Evolutionary conservation across 768 basidiomycete genomes (phyloP), one percentile per base, ranked within the genome.

Genomic region (Auricularia cornea): DNA sequence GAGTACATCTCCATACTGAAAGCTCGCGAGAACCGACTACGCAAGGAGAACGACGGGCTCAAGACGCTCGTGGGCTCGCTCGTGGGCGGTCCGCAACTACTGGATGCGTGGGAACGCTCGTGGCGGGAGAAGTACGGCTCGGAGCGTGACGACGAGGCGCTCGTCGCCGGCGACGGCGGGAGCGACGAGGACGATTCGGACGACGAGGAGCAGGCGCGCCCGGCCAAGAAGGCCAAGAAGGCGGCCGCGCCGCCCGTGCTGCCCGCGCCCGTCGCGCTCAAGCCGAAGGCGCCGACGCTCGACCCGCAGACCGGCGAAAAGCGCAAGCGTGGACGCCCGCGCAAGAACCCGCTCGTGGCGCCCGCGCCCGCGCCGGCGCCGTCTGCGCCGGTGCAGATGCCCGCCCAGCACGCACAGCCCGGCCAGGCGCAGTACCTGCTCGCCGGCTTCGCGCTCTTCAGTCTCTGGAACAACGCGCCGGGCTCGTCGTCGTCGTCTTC

Each of bases 1-100:
- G 93, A 95, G 72, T 95, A 95, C 71, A 95, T 95, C 66, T 87
- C 88, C 10, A 92, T 94, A 3, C 72, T 95, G 41, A 94, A 94
- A 76, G 83, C 83, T 68, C 81, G 93, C 23, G 93, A 94, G 70
- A 66, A 67, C 2, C 81, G 92, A 38, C 78, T 94, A 32, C 83
- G 79, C 64, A 82, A 85, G 2, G 92, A 94, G 73, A 88, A 90
- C 65, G 83, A 82, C 1, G 93, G 91, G 1, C 73, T 93, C 33
- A 87, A 87, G 68, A 75, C 82, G 1, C 80, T 95, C 41, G 72
- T 94, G 11, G 74, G 76, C 30, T 86, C 88, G 0, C 83, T 93
- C 26, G 89, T 91, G 29, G 86, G 89, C 30, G 90, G 92, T 0
- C 83, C 84, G 23, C 84, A 82, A 8, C 73, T 94, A 57, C 77